These are phyloP conservation scores for Hirsutella rhossiliensis DNA, from an alignment of 2,329 filamentous ascomycete species.

Conservation along the genomic window DNA sequence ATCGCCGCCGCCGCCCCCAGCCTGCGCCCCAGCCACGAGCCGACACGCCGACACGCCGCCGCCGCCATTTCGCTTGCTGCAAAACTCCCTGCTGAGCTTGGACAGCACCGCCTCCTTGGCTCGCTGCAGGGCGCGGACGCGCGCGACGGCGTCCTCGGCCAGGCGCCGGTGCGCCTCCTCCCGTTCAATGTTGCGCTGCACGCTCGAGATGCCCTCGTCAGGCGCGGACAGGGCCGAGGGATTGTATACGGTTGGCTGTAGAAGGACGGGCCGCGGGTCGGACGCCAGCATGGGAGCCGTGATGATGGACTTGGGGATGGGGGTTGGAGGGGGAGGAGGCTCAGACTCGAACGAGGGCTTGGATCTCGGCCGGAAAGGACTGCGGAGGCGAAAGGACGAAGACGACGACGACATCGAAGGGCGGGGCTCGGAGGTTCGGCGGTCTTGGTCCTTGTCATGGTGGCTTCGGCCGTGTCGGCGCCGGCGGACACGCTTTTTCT, in stretches of 20 bases:
- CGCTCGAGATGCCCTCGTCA: slow-evolving; percentile 40
- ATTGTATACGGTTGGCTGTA: slow-evolving; percentile 47
- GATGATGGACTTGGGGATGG: slow-evolving; percentile 26
- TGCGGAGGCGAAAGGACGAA: slow-evolving; percentile 7
- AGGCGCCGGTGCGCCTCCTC: slow-evolving; percentile 43
- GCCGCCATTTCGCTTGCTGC: slow-evolving; percentile 9
- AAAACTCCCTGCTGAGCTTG: slow-evolving; percentile 44
- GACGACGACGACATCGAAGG: slow-evolving; percentile 8
- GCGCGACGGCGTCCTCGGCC: slow-evolving; percentile 43
- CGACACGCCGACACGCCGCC: slow-evolving; percentile 6
- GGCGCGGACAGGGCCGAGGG: slow-evolving; percentile 15
- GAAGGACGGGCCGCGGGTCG: slow-evolving; percentile 38
- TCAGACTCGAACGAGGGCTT: slow-evolving; percentile 10
- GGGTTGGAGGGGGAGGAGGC: slow-evolving; percentile 5
- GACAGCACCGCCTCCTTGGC: slow-evolving; percentile 49
- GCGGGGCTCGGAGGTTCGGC: slow-evolving; percentile 9
- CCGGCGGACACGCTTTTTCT: slow-evolving; percentile 27
- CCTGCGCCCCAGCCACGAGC: not conserved
- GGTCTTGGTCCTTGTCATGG: slow-evolving; percentile 13
- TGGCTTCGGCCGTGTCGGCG: slow-evolving; percentile 21
- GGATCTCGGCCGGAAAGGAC: slow-evolving; percentile 12
- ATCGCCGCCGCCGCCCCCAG: not conserved
- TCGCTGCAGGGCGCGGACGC: slow-evolving; percentile 41
- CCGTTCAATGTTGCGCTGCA: slow-evolving; percentile 45
- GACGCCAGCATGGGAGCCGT: slow-evolving; percentile 36